Conservation (phyloP, 2,329 filamentous ascomycete genomes). For the Bipolaris sorokiniana region DNA sequence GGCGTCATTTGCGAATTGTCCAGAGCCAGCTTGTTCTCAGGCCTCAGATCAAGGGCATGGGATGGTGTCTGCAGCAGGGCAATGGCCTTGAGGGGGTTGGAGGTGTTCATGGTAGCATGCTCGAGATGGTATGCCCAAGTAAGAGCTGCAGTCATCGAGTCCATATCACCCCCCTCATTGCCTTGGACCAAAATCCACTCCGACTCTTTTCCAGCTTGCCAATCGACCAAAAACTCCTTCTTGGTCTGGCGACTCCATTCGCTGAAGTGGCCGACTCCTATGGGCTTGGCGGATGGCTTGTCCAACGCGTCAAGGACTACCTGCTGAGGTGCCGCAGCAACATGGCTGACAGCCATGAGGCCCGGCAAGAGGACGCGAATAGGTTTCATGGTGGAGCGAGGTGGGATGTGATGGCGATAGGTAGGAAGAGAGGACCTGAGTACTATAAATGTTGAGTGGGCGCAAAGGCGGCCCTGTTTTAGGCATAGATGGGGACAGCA, state of each 20-base stretch:
- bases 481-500: slow-evolving; percentile 5
- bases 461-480: background rate
- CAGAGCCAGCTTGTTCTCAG: slow-evolving; percentile 56
- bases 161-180: slow-evolving; percentile 55
- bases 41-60: slow-evolving; percentile 55
- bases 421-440: background rate
- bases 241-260: slow-evolving; percentile 57
- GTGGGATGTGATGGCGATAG: slow-evolving; percentile 4
- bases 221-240: slow-evolving; percentile 55
- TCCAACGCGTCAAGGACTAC: slow-evolving; percentile 20
- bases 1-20: slow-evolving; percentile 55
- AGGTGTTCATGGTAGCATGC: slow-evolving; percentile 53
- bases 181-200: slow-evolving; percentile 57
- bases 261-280: slow-evolving; percentile 57
- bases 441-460: background rate
- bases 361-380: slow-evolving; percentile 20
- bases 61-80: slow-evolving; percentile 56
- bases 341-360: slow-evolving; percentile 20
- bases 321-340: slow-evolving; percentile 29
- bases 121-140: slow-evolving; percentile 58
- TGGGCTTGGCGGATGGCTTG: slow-evolving; percentile 16
- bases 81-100: slow-evolving; percentile 54
- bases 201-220: slow-evolving; percentile 51
- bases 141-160: slow-evolving; percentile 54
- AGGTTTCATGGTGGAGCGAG: slow-evolving; percentile 25